These are phyloP conservation scores for Phytophthora lateralis DNA, from an alignment of 352 stramenopile genomes.

Conservation along the genomic window DNA sequence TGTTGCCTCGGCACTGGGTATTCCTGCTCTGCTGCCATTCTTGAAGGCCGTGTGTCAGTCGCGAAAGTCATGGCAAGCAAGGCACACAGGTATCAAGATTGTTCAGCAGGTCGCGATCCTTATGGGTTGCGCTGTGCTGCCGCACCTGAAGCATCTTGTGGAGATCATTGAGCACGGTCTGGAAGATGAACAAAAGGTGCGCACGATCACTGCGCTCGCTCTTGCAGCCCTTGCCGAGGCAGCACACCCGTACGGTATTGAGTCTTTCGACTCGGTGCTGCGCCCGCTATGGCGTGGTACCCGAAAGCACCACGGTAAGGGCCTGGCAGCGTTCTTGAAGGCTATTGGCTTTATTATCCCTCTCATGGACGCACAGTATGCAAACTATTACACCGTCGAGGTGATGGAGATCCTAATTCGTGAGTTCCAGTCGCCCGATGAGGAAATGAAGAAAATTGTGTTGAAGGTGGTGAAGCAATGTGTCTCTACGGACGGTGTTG, in stretches of 20 bases:
- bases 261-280: constrained; percentile 99
- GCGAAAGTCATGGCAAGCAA: constrained; percentile 98
- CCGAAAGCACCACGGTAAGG: constrained; percentile 97
- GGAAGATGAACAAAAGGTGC: constrained; percentile 98
- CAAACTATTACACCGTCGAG: constrained; percentile 98
- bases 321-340: constrained; percentile 98
- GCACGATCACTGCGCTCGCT: constrained; percentile 98
- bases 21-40: constrained; percentile 97
- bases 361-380: constrained; percentile 99
- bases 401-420: constrained; percentile 99
- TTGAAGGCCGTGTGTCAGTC: constrained; percentile 99
- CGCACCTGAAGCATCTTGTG: constrained; percentile 97
- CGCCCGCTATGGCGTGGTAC: constrained; percentile 98
- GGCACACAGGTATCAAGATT: constrained; percentile 99
- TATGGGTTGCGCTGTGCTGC: constrained; percentile 98
- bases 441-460: constrained; percentile 99
- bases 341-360: constrained; percentile 99
- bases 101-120: constrained; percentile 99
- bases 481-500: constrained; percentile 98
- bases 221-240: constrained; percentile 97
- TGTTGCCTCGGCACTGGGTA: constrained; percentile 98
- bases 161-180: constrained; percentile 98
- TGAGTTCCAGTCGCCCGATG: constrained; percentile 98
- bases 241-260: constrained; percentile 99
- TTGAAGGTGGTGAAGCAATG: constrained; percentile 98